phyloP scores from a whole-genome alignment of 768 basidiomycete genomes.

The Russula abietina region DNA sequence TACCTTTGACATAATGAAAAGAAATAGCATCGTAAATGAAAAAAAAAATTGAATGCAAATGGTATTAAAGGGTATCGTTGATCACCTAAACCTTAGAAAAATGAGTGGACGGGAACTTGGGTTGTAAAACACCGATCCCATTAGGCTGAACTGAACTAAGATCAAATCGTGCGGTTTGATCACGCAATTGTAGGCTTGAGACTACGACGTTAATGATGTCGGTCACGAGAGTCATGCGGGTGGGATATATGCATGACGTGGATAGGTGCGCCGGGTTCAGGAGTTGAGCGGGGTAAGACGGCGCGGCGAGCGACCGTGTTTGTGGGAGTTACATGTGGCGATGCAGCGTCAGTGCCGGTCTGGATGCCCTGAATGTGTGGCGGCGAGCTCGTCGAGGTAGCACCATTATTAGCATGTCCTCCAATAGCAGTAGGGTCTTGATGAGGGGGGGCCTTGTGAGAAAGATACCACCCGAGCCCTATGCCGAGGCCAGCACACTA shows the following conservation, averaged over 20 bases:
- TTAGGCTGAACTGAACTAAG: background rate
- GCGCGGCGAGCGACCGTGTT: conserved; percentile 47
- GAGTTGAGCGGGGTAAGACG: conserved; percentile 23
- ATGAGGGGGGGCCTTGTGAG: conserved; percentile 46
- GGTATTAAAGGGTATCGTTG: conserved; percentile 13
- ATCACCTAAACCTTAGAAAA: conserved; percentile 10
- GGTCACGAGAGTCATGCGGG: background rate
- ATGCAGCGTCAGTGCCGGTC: conserved; percentile 6
- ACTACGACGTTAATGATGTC: conserved; percentile 3
- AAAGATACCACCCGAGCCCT: conserved; percentile 53
- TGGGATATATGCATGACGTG: conserved; percentile 16
- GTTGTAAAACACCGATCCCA: conserved; percentile 25
- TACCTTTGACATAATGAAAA: conserved; percentile 9
- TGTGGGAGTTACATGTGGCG: conserved; percentile 53
- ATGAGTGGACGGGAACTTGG: conserved; percentile 32
- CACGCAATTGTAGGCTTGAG: conserved; percentile 17
- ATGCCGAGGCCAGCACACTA: conserved; percentile 51
- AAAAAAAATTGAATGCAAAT: background rate
- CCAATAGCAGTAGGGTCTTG: conserved; percentile 57
- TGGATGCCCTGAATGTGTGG: background rate
- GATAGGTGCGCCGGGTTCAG: conserved; percentile 13
- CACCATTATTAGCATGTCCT: conserved; percentile 46
- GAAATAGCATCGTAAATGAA: background rate
- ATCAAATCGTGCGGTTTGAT: background rate
- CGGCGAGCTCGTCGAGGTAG: conserved; percentile 20